Evolutionary conservation across 768 basidiomycete genomes (phyloP), one percentile per base, ranked within the genome.

Genomic region (Austroboletus eburneus): DNA sequence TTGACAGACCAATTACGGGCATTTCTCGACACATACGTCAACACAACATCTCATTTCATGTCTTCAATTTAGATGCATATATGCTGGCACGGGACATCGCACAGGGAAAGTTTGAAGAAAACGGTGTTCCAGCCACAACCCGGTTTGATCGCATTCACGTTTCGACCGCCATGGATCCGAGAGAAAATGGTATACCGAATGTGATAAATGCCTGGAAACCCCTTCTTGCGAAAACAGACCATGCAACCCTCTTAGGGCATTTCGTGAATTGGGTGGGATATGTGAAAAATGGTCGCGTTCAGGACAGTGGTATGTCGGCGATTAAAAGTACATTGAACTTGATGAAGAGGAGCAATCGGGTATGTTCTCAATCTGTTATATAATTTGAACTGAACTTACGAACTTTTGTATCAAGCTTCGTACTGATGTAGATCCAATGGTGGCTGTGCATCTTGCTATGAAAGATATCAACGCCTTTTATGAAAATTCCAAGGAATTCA

Each of bases 211-310:
- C 53, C 3, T 77, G 75, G 76, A 61, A 56, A 1, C 65, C 70
- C 9, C 44, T 75, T 4, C 63, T 78, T 18, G 50, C 54, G n/a
- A 49, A 56, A 5, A 67, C 56, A 16, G 42, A 45, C 13, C 39
- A 51, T 27, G 67, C 73, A 5, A 49, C 69, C 0, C 56, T 78
- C 6, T 50, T 74, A 6, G 72, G 69, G 14, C 71, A 72, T 44
- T 75, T 71, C 45, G 73, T 77, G 76, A 78, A 77, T 45, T 78
- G 76, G 76, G 46, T 39, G n/a, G n/a, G n/a, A n/a, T n/a, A n/a
- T n/a, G n/a, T 41, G 0, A 25, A 33, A 16, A 37, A 47, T 5
- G 54, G 43, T 3, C 16, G 49, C 13, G 43, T 53, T 32, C 25
- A 5, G 23, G 38, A 52, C 1, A 46, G 56, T 24, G 55, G 47